Conservation (phyloP, 2,329 filamentous ascomycete species). For the Venturia nashicola region DNA sequence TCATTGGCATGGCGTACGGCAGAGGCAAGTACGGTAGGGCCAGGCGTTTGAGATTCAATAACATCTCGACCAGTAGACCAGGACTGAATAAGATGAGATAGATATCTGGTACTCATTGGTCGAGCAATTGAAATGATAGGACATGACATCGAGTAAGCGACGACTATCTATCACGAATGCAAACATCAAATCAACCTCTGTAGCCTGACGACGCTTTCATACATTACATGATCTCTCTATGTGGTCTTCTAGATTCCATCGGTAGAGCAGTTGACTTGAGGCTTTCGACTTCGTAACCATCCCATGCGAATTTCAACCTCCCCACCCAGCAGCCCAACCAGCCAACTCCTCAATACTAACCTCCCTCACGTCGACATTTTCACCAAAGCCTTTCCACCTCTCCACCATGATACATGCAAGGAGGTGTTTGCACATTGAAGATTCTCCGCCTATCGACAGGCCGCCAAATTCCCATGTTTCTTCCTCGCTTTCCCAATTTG, state of each 20-base stretch:
- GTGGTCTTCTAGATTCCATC: background rate
- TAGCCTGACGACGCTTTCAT: background rate
- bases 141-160: background rate
- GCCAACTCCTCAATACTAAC: slow-evolving; percentile 57
- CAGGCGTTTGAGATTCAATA: background rate
- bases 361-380: slow-evolving; percentile 41
- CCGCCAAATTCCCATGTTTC: slow-evolving; percentile 38
- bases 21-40: background rate
- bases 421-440: slow-evolving; percentile 74
- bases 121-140: background rate
- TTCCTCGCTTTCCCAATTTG: slow-evolving; percentile 5
- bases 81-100: background rate
- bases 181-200: background rate
- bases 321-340: slow-evolving; percentile 46
- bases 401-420: slow-evolving; percentile 70
- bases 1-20: background rate
- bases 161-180: background rate
- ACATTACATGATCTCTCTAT: background rate
- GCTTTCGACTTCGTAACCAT: background rate
- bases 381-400: slow-evolving; percentile 48
- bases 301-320: background rate
- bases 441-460: slow-evolving; percentile 25
- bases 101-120: background rate
- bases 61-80: background rate
- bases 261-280: background rate